Evolutionary conservation across 371 early-diverging fungal species (phyloP), one percentile per base, ranked within the genome.

Genomic region (Rhizopus microsporus): DNA sequence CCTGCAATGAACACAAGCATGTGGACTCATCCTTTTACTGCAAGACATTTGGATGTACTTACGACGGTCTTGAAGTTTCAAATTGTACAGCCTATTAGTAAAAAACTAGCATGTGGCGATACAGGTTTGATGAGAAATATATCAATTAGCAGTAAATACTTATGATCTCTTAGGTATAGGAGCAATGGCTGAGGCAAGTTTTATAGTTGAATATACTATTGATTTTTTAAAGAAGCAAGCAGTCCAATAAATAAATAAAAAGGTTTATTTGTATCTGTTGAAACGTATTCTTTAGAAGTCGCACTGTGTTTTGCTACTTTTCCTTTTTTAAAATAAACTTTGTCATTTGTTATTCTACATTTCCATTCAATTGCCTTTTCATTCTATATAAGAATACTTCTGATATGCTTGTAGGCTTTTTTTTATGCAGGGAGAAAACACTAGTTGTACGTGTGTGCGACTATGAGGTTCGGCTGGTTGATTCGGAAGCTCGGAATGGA

Each of bases 1-100:
- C 99, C 99, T 5, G 98, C 98, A 5, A 98, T 97, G 98, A 98
- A 98, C 65, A 96, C 97, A 8, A 82, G 87, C 73, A 97, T 98
- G 98, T 98, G 93, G 92, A 77, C 87, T 31, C 95, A 98, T 72
- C 97, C 94, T 15, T 83, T 94, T 23, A 98, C 99, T 0, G 65
- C 64, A 6, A 72, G 64, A 33, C 97, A 97, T 67, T 63, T 96
- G 31, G 57, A 63, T 0, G 60, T 77, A 2, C 60, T 94, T 16
- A 63, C 62, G 38, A 63, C 70, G 10, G 58, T 73, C 7, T 75
- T 93, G 23, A 68, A 77, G 3, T 91, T 86, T 57, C 59, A 57
- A 5, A 73, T 96, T 4, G 79, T 96, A 7, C 72, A 75, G 2
- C 96, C 98, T 2, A 85, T 94, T n/a, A 72, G 84, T 48, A 97